Conservation (phyloP, 2,329 filamentous ascomycete species). For the Cladosporium sp. region DNA sequence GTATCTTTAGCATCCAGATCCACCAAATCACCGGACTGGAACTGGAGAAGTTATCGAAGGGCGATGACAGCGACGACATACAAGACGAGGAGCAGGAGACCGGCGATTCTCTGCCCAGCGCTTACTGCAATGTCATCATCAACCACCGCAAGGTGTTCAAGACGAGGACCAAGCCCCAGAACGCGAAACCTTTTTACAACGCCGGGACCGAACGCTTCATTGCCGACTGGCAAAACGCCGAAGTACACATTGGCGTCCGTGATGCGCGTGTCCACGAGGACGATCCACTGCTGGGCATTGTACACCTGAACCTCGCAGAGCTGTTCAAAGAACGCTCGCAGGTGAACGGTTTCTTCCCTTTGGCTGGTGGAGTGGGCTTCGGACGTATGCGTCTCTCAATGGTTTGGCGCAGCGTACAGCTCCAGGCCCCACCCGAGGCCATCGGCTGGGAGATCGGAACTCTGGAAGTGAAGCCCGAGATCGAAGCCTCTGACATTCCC, state of each 20-base stretch:
- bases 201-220: conserved; percentile 74
- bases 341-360: conserved; percentile 65
- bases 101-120: conserved; percentile 65
- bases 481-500: conserved; percentile 54
- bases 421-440: conserved; percentile 60
- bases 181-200: conserved; percentile 77
- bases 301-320: conserved; percentile 66
- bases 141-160: conserved; percentile 71
- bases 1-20: conserved; percentile 69
- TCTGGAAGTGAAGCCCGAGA: conserved; percentile 60
- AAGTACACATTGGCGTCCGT: conserved; percentile 68
- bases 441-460: conserved; percentile 74
- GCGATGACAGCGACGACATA: conserved; percentile 49
- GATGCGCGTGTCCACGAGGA: conserved; percentile 70
- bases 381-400: conserved; percentile 69
- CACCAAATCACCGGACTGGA: conserved; percentile 73
- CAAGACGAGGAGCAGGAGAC: conserved; percentile 60
- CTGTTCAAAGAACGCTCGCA: conserved; percentile 66
- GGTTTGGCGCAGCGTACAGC: conserved; percentile 70
- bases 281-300: conserved; percentile 68
- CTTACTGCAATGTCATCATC: conserved; percentile 72
- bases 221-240: conserved; percentile 66
- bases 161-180: conserved; percentile 76
- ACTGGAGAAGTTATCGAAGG: conserved; percentile 61
- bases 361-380: conserved; percentile 72